Base-by-base conservation (phyloP, 768 basidiomycete species). In the Auriculariales sp. region DNA sequence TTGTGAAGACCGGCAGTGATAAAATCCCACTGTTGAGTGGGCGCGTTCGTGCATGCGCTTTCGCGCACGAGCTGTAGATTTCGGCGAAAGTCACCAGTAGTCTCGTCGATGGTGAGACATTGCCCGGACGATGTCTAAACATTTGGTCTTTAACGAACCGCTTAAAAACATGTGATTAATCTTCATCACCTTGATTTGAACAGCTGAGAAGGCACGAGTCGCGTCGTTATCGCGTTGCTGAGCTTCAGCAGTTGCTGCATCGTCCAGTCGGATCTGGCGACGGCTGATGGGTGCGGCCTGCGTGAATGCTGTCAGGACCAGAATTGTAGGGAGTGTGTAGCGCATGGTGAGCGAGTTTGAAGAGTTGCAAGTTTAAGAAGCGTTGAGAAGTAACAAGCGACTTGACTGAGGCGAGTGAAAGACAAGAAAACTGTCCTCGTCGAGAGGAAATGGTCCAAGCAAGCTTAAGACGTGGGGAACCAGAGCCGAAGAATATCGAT, bases 191-290 rank as follows among this genome's bases (percentile, higher is more conserved):
- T 51, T 51, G 50, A 51, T 47, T 4, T 27, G 31, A 10, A 35
- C 50, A 25, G 50, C 50, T 7, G 24, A 47, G 29, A 51, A 47
- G 10, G 50, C 50, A 22, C 50, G 50, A 4, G 50, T 51, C 24
- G 50, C 50, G 24, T 14, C 29, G 29, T 51, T 30, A 32, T 51
- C 50, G 36, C 50, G 25, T 9, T 32, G 50, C 15, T 51, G 42
- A 17, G 50, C 39, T 11, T 51, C 42, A 7, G 50, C 50, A 31
- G 31, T 32, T 15, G 31, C 31, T 9, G 31, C 31, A 32, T 32
- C 31, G 31, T 32, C 31, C 9, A 32, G 7, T n/a, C n/a, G n/a
- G 31, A 9, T 32, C 39, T 22, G 19, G 22, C 39, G 39, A 19
- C 39, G 12, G 1, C 12, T 11, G 7, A 44, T 10, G 5, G 39